phyloP scores from a whole-genome alignment of 2,329 filamentous ascomycete species.

The Talaromyces sp. region DNA sequence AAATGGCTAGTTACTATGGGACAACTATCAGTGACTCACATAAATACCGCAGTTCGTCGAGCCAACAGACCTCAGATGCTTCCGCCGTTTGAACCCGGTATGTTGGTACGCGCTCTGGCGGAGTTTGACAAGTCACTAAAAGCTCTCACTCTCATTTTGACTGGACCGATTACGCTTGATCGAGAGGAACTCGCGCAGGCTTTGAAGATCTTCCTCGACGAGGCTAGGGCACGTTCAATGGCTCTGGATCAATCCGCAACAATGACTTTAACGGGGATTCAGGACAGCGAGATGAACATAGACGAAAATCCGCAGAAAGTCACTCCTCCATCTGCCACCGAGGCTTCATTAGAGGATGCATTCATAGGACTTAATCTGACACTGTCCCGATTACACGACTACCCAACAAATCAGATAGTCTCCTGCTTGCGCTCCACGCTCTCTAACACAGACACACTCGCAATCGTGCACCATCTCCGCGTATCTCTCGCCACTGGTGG shows the following conservation, averaged over 20 bases:
- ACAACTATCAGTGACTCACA: conserved; percentile 37
- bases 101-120: conserved; percentile 40
- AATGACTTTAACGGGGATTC: conserved; percentile 31
- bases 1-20: conserved; percentile 42
- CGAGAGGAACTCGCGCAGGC: conserved; percentile 40
- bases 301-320: background rate
- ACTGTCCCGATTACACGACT: conserved; percentile 36
- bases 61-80: conserved; percentile 34
- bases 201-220: conserved; percentile 39
- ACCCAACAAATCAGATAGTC: conserved; percentile 31
- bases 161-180: conserved; percentile 34
- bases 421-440: conserved; percentile 38
- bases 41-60: conserved; percentile 40
- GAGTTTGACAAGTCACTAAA: conserved; percentile 39
- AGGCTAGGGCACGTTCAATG: conserved; percentile 35
- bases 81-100: conserved; percentile 37
- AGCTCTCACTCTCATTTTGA: conserved; percentile 37
- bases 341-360: conserved; percentile 31
- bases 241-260: conserved; percentile 31
- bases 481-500: conserved; percentile 43
- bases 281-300: conserved; percentile 21
- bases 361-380: conserved; percentile 40
- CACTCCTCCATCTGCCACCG: conserved; percentile 6
- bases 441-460: conserved; percentile 39
- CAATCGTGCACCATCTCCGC: conserved; percentile 43